These are phyloP conservation scores for Fraxinus sp. DNA, from an alignment of 305 asterid genomes.

Conservation along the genomic window DNA sequence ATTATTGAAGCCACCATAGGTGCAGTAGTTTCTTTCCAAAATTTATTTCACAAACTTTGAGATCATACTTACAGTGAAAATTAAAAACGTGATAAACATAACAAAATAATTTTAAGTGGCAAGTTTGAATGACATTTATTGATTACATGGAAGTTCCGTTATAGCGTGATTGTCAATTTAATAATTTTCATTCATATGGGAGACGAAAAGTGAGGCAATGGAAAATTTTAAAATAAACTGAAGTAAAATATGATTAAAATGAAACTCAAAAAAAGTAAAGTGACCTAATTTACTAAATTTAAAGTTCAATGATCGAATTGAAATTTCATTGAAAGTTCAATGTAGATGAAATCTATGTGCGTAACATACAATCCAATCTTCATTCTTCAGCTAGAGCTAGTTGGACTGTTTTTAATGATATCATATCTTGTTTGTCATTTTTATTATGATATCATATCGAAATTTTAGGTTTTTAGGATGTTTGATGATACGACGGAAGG, in stretches of 20 bases:
- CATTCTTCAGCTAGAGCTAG: neutral
- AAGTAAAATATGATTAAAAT: no score
- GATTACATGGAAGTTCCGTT: neutral
- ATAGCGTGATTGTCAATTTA: neutral
- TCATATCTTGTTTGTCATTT: neutral
- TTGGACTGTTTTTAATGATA: neutral
- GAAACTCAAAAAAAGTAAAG: no score
- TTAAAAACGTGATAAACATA: neutral
- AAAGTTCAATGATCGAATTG: neutral
- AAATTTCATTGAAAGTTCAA: neutral
- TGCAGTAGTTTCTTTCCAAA: neutral
- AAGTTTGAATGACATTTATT: neutral
- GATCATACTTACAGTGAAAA: neutral
- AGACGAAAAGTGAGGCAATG: neutral
- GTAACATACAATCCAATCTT: neutral
- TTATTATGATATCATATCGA: no score
- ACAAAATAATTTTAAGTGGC: neutral
- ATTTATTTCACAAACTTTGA: neutral
- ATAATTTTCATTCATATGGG: neutral
- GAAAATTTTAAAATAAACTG: neutral
- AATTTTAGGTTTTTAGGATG: neutral
- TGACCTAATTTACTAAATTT: no score
- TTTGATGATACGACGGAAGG: neutral
- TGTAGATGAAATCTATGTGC: no score
- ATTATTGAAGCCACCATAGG: neutral